These are phyloP conservation scores for Capronia epimyces DNA, from an alignment of 2,329 filamentous ascomycete genomes.

Conservation along the genomic window DNA sequence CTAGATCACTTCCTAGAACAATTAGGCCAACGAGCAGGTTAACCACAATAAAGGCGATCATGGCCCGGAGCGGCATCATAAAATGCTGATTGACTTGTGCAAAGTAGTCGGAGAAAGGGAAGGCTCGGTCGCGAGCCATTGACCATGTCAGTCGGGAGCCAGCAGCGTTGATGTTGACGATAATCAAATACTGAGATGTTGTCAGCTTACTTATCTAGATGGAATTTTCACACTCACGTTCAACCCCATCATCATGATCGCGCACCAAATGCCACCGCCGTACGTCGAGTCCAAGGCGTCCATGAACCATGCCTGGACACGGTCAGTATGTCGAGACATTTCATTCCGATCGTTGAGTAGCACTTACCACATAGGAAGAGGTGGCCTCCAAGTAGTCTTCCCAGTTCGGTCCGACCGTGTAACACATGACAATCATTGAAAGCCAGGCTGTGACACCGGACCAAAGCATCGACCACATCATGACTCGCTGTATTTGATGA, in stretches of 20 bases:
- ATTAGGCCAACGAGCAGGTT: constrained; percentile 20
- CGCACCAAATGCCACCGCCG: constrained; percentile 29
- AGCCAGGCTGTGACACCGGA: constrained; percentile 23
- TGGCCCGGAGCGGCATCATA: constrained; percentile 49
- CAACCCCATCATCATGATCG: constrained; percentile 26
- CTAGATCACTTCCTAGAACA: constrained; percentile 21
- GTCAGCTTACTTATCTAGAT: background rate
- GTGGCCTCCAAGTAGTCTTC: constrained; percentile 21
- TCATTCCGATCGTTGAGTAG: background rate
- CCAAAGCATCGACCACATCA: constrained; percentile 24
- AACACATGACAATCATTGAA: constrained; percentile 25
- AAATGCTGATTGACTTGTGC: constrained; percentile 49
- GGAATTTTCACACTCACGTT: constrained; percentile 10
- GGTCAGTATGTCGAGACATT: constrained; percentile 29
- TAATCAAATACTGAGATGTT: constrained; percentile 19
- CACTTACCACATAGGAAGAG: constrained; percentile 21
- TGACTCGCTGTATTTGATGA: constrained; percentile 21
- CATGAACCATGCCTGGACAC: constrained; percentile 30
- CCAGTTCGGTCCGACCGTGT: constrained; percentile 22
- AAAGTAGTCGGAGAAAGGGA: constrained; percentile 52
- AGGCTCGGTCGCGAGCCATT: constrained; percentile 54
- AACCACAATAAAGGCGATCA: constrained; percentile 21
- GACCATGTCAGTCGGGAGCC: constrained; percentile 23
- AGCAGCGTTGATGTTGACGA: constrained; percentile 24
- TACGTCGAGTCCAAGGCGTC: constrained; percentile 39